phyloP scores from a whole-genome alignment of 495 filamentous ascomycete species.

The Trichoderma gamsii region DNA sequence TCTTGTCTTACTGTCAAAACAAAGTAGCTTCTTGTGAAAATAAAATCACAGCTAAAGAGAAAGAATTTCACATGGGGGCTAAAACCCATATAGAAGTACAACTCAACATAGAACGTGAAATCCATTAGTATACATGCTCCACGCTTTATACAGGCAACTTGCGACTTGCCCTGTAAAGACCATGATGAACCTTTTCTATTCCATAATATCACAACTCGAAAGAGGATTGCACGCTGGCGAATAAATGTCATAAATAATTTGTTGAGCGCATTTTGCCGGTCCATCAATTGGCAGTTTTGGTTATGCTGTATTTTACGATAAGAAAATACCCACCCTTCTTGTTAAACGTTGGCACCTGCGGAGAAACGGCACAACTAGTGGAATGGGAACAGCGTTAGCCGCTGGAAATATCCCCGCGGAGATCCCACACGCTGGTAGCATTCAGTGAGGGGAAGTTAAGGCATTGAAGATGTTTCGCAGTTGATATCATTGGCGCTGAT shows the following conservation, averaged over 20 bases:
- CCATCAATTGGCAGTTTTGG: not conserved
- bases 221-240: not conserved
- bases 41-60: too few relatives aligned
- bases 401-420: not conserved
- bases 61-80: too few relatives aligned
- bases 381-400: not conserved
- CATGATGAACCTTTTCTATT: not conserved
- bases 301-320: not conserved
- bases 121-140: not conserved
- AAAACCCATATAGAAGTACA: too few relatives aligned
- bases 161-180: not conserved
- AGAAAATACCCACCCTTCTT: not conserved
- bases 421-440: not conserved
- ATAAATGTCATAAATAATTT: not conserved
- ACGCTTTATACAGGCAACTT: too few relatives aligned
- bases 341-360: not conserved
- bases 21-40: too few relatives aligned
- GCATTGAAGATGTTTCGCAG: not conserved
- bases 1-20: too few relatives aligned
- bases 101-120: not conserved
- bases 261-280: not conserved
- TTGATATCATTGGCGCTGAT: not conserved
- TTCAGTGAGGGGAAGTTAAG: not conserved
- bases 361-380: not conserved
- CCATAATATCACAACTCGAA: not conserved